Evolutionary conservation across 768 basidiomycete genomes (phyloP).

Genomic region (Wakefieldia striispora): DNA sequence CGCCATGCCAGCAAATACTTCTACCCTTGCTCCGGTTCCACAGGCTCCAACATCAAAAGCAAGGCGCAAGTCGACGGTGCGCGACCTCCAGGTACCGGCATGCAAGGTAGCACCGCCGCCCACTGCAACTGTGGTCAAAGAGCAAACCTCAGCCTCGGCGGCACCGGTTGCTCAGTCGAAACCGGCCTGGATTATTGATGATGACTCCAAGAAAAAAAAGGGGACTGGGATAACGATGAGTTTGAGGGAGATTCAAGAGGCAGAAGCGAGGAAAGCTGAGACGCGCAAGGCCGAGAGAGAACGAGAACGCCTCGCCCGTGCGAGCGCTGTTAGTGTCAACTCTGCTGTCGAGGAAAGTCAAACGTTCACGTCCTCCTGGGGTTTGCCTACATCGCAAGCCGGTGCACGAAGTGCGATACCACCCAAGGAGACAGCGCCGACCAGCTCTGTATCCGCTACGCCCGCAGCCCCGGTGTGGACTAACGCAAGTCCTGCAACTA

Average conservation of each 20-base stretch:
- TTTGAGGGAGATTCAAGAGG: constrained; percentile 93
- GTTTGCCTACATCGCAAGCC: constrained; percentile 79
- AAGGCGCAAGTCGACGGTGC: constrained; percentile 27
- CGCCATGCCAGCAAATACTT: constrained; percentile 8
- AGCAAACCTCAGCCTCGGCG: constrained; percentile 22
- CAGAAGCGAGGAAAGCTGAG: constrained; percentile 80
- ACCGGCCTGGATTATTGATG: constrained; percentile 66
- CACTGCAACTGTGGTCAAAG: constrained; percentile 12
- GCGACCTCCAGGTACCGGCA: constrained; percentile 23
- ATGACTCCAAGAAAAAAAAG: constrained; percentile 61
- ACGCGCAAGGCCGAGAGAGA: constrained; percentile 75
- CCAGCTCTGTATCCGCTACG: constrained; percentile 28
- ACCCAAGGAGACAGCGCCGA: constrained; percentile 42
- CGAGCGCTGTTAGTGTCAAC: constrained; percentile 33
- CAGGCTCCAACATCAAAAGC: constrained; percentile 25
- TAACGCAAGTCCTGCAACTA: constrained; percentile 49
- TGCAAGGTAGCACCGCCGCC: constrained; percentile 15
- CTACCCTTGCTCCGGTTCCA: constrained; percentile 12
- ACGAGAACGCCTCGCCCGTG: constrained; percentile 58
- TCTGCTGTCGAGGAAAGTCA: constrained; percentile 54
- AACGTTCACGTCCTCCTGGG: constrained; percentile 76
- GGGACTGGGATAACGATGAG: constrained; percentile 50
- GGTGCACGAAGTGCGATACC: constrained; percentile 45
- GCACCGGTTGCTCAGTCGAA: constrained; percentile 37
- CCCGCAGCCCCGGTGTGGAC: constrained; percentile 67